Percentiles rank a stretch among this genome's conserved stretches.
Conservation (phyloP, 352 stramenopile species). For the Phytophthora podocarpi region DNA sequence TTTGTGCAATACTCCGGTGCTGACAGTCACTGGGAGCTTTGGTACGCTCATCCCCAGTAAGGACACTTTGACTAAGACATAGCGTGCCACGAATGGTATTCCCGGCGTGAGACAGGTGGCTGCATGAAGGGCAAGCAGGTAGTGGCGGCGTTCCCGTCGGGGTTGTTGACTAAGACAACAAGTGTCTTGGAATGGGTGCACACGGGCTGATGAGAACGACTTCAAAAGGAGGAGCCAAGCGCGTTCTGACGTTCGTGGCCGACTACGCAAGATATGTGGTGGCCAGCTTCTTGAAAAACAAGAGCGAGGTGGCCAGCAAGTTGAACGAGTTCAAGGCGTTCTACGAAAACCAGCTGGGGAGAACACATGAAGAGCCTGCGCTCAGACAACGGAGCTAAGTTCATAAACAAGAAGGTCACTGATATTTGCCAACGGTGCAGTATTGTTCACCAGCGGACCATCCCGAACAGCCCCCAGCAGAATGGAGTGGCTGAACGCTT, state of each 20-base stretch:
- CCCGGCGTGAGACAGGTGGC: too few relatives aligned
- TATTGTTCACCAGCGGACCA: slow-evolving; percentile 11
- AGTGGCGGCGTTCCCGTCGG: too few relatives aligned
- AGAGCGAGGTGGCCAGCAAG: slow-evolving; percentile 15
- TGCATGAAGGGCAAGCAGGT: slow-evolving; percentile 26
- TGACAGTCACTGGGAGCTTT: slow-evolving; percentile 25
- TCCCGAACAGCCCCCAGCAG: slow-evolving; percentile 12
- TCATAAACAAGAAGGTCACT: slow-evolving; percentile 21
- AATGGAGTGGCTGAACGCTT: slow-evolving; percentile 30
- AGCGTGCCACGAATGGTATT: slow-evolving; percentile 11
- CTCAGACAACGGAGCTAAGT: slow-evolving; percentile 35
- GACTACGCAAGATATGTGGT: slow-evolving; percentile 17
- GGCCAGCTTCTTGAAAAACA: slow-evolving; percentile 24
- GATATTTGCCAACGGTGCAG: not conserved
- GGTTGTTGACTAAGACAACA: too few relatives aligned
- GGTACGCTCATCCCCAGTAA: slow-evolving; percentile 10
- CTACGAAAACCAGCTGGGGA: slow-evolving; percentile 27
- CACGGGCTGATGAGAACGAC: slow-evolving; percentile 17
- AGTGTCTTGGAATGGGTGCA: slow-evolving; percentile 20
- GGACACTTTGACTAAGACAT: not conserved
- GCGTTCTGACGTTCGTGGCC: slow-evolving; percentile 8
- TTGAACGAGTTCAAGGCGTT: slow-evolving; percentile 18
- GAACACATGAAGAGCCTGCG: slow-evolving; percentile 18
- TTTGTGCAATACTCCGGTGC: slow-evolving; percentile 8
- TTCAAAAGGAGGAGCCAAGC: not conserved